Percentiles rank a stretch among this genome's conserved stretches.
Conservation (phyloP, 2,329 filamentous ascomycete genomes). For the Neofusicoccum ribis region DNA sequence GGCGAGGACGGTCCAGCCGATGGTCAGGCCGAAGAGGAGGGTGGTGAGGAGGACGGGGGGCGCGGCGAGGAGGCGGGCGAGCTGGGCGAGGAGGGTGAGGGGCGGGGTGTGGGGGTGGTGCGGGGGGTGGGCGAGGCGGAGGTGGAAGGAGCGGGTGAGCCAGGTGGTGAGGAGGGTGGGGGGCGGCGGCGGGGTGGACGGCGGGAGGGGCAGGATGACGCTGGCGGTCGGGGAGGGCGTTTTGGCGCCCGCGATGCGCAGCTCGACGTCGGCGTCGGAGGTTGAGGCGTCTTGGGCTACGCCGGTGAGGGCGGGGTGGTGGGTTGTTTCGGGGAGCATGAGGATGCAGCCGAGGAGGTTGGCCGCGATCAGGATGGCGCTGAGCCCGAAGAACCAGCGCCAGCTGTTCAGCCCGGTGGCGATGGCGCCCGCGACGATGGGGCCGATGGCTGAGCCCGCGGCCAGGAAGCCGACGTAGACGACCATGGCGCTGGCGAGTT, state of each 20-base stretch:
- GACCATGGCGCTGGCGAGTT: not conserved
- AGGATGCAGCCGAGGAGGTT: not conserved
- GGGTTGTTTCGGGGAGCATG: not conserved
- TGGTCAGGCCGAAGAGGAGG: no score
- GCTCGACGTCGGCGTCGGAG: not conserved
- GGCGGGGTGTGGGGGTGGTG: no score
- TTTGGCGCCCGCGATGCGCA: not conserved
- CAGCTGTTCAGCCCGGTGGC: not conserved
- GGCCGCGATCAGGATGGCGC: not conserved
- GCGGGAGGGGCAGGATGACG: no score
- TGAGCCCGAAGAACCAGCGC: constrained; percentile 1
- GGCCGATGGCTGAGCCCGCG: not conserved
- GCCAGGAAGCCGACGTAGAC: constrained; percentile 1
- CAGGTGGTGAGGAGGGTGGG: not conserved
- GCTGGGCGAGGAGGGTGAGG: no score
- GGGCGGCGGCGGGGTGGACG: not conserved
- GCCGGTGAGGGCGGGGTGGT: not conserved
- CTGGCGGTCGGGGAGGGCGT: not conserved
- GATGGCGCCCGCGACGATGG: not conserved
- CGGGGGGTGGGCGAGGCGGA: no score
- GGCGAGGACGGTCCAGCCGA: no score
- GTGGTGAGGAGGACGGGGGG: no score
- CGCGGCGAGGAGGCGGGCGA: no score
- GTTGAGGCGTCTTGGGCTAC: not conserved
- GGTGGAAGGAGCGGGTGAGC: no score